Evolutionary conservation across 306 rosid species (phyloP).

Genomic region (Hippophae tibetana): DNA sequence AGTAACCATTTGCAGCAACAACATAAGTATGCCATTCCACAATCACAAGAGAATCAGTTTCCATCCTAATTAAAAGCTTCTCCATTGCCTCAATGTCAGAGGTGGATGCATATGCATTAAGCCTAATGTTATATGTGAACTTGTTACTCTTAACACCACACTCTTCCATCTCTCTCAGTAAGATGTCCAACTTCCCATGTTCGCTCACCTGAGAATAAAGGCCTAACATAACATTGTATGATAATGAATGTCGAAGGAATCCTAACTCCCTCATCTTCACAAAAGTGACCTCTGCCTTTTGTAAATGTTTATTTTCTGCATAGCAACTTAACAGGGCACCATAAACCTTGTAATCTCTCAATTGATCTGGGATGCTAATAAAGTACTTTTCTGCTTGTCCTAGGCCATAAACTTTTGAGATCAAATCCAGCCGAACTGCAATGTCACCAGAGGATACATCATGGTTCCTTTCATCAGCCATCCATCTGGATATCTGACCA

Average conservation of each 20-base stretch:
- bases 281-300: conserved; percentile 48
- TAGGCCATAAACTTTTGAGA: conserved; percentile 49
- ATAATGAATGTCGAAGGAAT: conserved; percentile 12
- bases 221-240: conserved; percentile 45
- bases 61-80: conserved; percentile 47
- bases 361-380: conserved; percentile 24
- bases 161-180: conserved; percentile 49
- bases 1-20: conserved; percentile 46
- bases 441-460: conserved; percentile 23
- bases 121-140: conserved; percentile 31
- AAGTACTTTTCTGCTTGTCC: conserved; percentile 54
- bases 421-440: conserved; percentile 42
- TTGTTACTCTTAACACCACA: conserved; percentile 27
- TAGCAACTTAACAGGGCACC: conserved; percentile 54
- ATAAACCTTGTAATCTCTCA: conserved; percentile 30
- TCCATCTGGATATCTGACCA: conserved; percentile 54
- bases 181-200: conserved; percentile 36
- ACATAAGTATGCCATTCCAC: conserved; percentile 39
- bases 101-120: conserved; percentile 36
- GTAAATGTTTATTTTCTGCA: conserved; percentile 34
- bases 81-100: conserved; percentile 40
- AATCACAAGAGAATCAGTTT: conserved; percentile 34
- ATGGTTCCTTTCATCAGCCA: conserved; percentile 23
- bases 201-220: conserved; percentile 47
- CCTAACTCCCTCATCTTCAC: conserved; percentile 35